These are phyloP conservation scores for Ascochyta pisi DNA, from an alignment of 2,329 filamentous ascomycete genomes.

Conservation along the genomic window DNA sequence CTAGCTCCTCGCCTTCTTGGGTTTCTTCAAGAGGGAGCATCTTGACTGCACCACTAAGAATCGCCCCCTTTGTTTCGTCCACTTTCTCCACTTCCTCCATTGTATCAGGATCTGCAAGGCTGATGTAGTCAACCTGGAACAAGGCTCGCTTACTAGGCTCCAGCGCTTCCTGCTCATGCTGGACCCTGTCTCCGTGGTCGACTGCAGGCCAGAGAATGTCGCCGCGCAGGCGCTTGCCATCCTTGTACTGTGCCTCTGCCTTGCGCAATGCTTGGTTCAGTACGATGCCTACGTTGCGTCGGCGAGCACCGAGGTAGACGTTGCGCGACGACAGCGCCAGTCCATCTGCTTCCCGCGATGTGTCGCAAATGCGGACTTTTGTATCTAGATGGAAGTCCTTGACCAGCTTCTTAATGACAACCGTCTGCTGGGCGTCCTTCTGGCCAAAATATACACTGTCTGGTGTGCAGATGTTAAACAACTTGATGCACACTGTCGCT, in stretches of 20 bases:
- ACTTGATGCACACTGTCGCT: slow-evolving; percentile 93
- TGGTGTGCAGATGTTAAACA: slow-evolving; percentile 82
- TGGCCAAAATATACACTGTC: slow-evolving; percentile 92
- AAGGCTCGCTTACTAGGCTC: slow-evolving; percentile 66
- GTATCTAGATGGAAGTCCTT: slow-evolving; percentile 83
- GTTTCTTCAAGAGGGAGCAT: slow-evolving; percentile 82
- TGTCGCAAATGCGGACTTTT: slow-evolving; percentile 75
- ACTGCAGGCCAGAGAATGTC: slow-evolving; percentile 77
- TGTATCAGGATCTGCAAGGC: slow-evolving; percentile 82
- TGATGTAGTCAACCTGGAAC: slow-evolving; percentile 92
- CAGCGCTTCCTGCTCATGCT: slow-evolving; percentile 68
- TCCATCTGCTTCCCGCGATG: slow-evolving; percentile 78
- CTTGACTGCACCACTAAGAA: slow-evolving; percentile 88
- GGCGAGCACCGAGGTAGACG: slow-evolving; percentile 82
- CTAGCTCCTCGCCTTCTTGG: slow-evolving; percentile 71
- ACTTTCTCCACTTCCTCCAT: slow-evolving; percentile 79
- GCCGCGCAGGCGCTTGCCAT: slow-evolving; percentile 62
- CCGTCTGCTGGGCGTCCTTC: slow-evolving; percentile 96
- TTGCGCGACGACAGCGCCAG: slow-evolving; percentile 92
- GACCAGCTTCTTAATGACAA: slow-evolving; percentile 86
- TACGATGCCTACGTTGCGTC: slow-evolving; percentile 75
- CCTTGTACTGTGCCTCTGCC: slow-evolving; percentile 71
- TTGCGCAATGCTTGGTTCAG: slow-evolving; percentile 72
- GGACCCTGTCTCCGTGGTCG: slow-evolving; percentile 61
- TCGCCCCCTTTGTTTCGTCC: slow-evolving; percentile 73